Evolutionary conservation across 1,284 basidiomycete species (phyloP).

Genomic region (Rhodotorula sp.): DNA sequence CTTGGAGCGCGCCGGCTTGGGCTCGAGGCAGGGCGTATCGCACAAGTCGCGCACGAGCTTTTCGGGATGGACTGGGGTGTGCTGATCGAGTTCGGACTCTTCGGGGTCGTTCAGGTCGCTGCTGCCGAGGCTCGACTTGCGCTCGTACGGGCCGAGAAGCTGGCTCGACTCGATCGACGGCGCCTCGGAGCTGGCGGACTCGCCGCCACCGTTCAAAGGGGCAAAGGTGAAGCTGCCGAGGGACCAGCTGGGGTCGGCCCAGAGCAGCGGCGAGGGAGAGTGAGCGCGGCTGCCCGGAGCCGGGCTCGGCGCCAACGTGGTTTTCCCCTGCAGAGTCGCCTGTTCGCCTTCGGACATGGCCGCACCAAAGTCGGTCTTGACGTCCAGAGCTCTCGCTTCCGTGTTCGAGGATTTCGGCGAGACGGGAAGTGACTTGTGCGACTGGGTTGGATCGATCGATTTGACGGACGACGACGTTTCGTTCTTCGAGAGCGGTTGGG

Average conservation of each 20-base stretch:
- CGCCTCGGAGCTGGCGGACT: background rate
- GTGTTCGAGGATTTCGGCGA: too few relatives aligned
- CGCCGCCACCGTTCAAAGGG: background rate
- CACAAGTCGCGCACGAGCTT: background rate
- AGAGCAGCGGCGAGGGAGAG: conserved; percentile 24
- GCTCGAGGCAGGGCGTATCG: background rate
- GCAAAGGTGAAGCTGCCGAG: conserved; percentile 28
- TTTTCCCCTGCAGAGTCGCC: background rate
- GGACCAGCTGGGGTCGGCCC: conserved; percentile 28
- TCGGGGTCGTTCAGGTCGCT: background rate
- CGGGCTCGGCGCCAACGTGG: background rate
- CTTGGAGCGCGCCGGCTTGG: conserved; percentile 9
- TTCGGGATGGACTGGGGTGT: too few relatives aligned
- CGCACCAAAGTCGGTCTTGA: conserved; percentile 1
- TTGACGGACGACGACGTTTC: background rate
- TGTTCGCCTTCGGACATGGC: background rate
- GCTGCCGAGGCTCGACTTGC: conserved; percentile 8
- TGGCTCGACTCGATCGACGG: background rate
- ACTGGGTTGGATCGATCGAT: background rate
- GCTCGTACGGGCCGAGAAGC: background rate
- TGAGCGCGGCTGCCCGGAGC: background rate
- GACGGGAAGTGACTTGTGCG: background rate
- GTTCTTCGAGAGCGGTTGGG: too few relatives aligned
- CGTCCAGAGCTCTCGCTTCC: background rate
- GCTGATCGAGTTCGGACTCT: background rate